A percentile compares a stretch with the other conserved stretches of the same genome.
Evolutionary conservation across 2,329 filamentous ascomycete species (phyloP).

Genomic region (Aspergillus texensis): DNA sequence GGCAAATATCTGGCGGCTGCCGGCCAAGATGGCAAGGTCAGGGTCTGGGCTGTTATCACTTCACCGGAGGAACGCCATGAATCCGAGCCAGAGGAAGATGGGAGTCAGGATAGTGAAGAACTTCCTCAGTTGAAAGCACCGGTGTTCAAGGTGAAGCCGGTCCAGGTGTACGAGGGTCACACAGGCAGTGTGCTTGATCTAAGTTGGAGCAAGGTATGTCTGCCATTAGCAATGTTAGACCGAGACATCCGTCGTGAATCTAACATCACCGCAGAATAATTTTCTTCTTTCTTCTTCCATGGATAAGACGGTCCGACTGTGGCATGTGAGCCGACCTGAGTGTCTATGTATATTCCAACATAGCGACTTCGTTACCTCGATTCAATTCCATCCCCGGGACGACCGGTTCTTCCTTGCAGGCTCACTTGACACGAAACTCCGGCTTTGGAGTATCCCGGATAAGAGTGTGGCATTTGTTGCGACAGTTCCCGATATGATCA

Average conservation of each 20-base stretch:
- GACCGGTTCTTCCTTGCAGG: constrained; percentile 97
- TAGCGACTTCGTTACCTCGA: constrained; percentile 90
- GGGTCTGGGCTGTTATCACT: constrained; percentile 86
- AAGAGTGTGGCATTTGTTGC: constrained; percentile 85
- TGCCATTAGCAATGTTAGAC: background rate
- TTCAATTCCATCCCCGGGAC: constrained; percentile 90
- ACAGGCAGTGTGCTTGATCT: constrained; percentile 83
- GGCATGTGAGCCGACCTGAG: constrained; percentile 84
- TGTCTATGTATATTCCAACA: constrained; percentile 94
- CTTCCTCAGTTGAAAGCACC: constrained; percentile 77
- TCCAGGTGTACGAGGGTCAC: constrained; percentile 81
- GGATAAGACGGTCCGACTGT: constrained; percentile 94
- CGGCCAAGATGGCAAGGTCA: constrained; percentile 81
- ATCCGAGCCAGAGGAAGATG: constrained; percentile 71
- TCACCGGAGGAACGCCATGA: constrained; percentile 75
- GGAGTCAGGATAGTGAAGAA: constrained; percentile 49
- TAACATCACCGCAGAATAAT: constrained; percentile 65
- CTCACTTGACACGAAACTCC: constrained; percentile 82
- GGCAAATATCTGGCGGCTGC: constrained; percentile 90
- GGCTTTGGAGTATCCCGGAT: constrained; percentile 96
- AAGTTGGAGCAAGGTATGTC: constrained; percentile 86
- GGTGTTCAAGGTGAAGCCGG: constrained; percentile 79
- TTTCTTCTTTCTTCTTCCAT: constrained; percentile 94
- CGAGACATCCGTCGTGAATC: background rate
- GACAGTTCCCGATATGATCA: constrained; percentile 82